Conservation (phyloP, 441 rosid species). For the Euphorbia celastroides region DNA sequence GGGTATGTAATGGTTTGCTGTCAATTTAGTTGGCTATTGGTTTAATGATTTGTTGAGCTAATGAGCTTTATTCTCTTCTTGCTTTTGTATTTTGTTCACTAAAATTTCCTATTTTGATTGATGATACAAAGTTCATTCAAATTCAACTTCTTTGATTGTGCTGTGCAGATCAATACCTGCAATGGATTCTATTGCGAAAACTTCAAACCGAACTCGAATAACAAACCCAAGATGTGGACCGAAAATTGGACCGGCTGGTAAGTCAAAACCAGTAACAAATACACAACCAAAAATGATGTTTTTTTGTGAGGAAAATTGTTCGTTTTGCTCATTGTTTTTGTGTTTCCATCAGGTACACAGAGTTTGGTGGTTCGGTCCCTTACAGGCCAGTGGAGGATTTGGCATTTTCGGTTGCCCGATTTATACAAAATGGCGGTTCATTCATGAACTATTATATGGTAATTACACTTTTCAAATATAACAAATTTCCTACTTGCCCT, state of each 20-base stretch:
- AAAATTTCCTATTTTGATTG: slow-evolving; percentile 8
- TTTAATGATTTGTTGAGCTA: background rate
- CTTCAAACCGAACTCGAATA: slow-evolving; percentile 79
- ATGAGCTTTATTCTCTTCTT: too few species aligned
- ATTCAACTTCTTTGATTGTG: background rate
- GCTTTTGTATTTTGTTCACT: slow-evolving; percentile 13
- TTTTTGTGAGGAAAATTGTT: background rate
- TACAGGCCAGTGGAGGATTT: slow-evolving; percentile 93
- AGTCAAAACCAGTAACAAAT: slow-evolving; percentile 16
- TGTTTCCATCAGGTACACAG: slow-evolving; percentile 52
- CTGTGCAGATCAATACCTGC: slow-evolving; percentile 70
- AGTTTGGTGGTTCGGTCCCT: slow-evolving; percentile 89
- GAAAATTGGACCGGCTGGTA: slow-evolving; percentile 99
- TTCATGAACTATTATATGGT: slow-evolving; percentile 96
- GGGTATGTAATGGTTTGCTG: slow-evolving; percentile 11
- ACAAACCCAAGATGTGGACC: slow-evolving; percentile 96
- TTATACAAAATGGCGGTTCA: slow-evolving; percentile 94
- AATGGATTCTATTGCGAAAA: slow-evolving; percentile 90
- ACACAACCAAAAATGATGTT: background rate
- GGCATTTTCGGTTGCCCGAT: slow-evolving; percentile 92
- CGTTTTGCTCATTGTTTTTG: slow-evolving; percentile 10
- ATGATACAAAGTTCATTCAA: background rate
- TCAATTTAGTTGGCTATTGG: slow-evolving; percentile 11
- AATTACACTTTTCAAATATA: slow-evolving; percentile 19
- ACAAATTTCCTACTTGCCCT: slow-evolving; percentile 6